Evolutionary conservation across 1,139 yeast species (phyloP).

Genomic region (Lodderomyces theae): DNA sequence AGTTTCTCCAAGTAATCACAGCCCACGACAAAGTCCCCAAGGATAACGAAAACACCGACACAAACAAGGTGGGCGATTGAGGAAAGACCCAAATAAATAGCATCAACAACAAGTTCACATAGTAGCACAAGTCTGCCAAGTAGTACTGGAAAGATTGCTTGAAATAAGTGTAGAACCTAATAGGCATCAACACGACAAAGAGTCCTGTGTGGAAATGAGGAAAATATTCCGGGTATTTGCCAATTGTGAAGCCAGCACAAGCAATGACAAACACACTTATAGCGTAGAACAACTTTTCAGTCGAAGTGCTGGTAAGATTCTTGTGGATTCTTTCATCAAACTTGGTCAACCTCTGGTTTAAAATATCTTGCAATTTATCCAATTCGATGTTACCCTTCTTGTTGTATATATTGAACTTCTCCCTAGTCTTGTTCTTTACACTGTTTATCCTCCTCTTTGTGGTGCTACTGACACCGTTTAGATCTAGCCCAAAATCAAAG

Average conservation of each 20-base stretch:
- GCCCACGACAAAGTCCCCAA: constrained; percentile 93
- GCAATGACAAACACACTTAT: constrained; percentile 68
- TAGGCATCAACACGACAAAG: constrained; percentile 70
- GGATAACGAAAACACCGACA: constrained; percentile 80
- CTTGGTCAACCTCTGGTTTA: constrained; percentile 43
- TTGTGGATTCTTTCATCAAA: constrained; percentile 57
- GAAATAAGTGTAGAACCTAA: constrained; percentile 79
- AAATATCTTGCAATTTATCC: constrained; percentile 31
- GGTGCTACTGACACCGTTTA: constrained; percentile 36
- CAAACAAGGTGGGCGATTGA: constrained; percentile 63
- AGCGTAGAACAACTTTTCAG: constrained; percentile 84
- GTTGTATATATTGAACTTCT: constrained; percentile 24
- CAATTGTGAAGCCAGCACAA: constrained; percentile 71
- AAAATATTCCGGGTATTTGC: constrained; percentile 71
- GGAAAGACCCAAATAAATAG: constrained; percentile 84
- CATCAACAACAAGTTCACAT: constrained; percentile 71
- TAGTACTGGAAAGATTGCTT: constrained; percentile 79
- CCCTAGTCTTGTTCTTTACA: constrained; percentile 37
- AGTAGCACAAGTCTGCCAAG: constrained; percentile 91
- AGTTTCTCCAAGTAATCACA: constrained; percentile 93
- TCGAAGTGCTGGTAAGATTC: constrained; percentile 52
- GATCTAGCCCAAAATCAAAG: constrained; percentile 44
- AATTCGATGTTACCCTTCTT: constrained; percentile 24
- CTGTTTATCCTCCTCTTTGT: constrained; percentile 33
- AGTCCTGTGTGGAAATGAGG: constrained; percentile 72